Percentiles rank a stretch among this genome's conserved stretches.
Conservation (phyloP, 805 yeast genomes). For the Cyberlindnera mississippiensis region DNA sequence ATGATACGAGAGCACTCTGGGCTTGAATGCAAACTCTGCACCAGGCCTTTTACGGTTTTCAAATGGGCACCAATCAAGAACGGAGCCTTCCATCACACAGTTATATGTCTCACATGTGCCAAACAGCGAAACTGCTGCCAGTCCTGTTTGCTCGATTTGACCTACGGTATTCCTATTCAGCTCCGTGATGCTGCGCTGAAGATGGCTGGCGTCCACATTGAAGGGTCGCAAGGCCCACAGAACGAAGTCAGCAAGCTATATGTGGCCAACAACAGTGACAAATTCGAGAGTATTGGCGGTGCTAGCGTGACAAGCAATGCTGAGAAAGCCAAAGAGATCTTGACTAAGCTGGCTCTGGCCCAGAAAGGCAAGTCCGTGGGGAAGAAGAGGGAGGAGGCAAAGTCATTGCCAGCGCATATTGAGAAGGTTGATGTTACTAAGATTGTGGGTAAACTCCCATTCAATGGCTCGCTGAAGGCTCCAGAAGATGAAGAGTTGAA, state of each 20-base stretch:
- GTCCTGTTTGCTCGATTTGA: conserved; percentile 76
- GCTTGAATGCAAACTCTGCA: conserved; percentile 80
- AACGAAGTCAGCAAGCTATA: conserved; percentile 53
- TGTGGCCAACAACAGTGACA: conserved; percentile 47
- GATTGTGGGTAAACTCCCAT: conserved; percentile 59
- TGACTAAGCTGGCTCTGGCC: conserved; percentile 39
- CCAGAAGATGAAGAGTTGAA: conserved; percentile 42
- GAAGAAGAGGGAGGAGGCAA: conserved; percentile 10
- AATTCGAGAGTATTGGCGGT: conserved; percentile 32
- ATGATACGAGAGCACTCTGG: conserved; percentile 70
- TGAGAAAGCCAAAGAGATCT: conserved; percentile 46
- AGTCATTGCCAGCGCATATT: conserved; percentile 15
- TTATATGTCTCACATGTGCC: conserved; percentile 79
- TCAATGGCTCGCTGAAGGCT: conserved; percentile 49
- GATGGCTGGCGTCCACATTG: conserved; percentile 52
- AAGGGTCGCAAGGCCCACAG: conserved; percentile 38
- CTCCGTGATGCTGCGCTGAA: conserved; percentile 77
- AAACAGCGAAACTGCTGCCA: conserved; percentile 82
- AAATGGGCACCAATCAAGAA: conserved; percentile 58
- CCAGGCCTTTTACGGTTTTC: conserved; percentile 78
- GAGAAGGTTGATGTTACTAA: conserved; percentile 44
- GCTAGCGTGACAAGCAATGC: conserved; percentile 32
- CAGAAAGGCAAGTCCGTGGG: conserved; percentile 11
- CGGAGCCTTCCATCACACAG: conserved; percentile 52
- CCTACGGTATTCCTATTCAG: conserved; percentile 74